These are phyloP conservation scores for Ilex paraguariensis DNA, from an alignment of 305 asterid genomes.

Conservation along the genomic window DNA sequence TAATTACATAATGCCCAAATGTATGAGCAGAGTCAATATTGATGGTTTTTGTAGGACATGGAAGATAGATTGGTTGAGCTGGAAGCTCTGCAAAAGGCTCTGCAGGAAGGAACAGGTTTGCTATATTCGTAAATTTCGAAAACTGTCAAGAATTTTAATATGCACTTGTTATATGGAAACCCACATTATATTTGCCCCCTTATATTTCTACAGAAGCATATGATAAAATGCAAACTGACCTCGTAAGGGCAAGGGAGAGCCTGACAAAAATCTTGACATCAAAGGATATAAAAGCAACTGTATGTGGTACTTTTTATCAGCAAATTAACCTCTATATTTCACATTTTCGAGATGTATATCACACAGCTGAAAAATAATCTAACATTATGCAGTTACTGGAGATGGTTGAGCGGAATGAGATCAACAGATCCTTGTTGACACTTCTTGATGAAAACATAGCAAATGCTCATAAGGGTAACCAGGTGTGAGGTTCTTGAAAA, in stretches of 20 bases:
- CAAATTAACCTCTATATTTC: background rate
- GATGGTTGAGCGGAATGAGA: slow-evolving; percentile 66
- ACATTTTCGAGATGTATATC: background rate
- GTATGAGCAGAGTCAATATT: slow-evolving; percentile 6
- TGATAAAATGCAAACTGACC: slow-evolving; percentile 76
- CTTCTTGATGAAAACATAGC: slow-evolving; percentile 89
- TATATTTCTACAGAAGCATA: slow-evolving; percentile 62
- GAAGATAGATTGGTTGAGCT: slow-evolving; percentile 80
- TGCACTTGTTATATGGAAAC: background rate
- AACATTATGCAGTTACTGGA: slow-evolving; percentile 58
- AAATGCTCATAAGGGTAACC: slow-evolving; percentile 54
- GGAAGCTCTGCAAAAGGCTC: slow-evolving; percentile 65
- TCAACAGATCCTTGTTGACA: slow-evolving; percentile 73
- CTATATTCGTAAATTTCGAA: background rate
- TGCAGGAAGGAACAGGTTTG: slow-evolving; percentile 78
- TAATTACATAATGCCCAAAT: background rate
- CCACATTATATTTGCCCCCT: background rate
- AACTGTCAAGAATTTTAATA: background rate
- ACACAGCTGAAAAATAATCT: background rate
- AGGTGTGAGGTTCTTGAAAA: slow-evolving; percentile 38
- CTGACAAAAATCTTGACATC: slow-evolving; percentile 62
- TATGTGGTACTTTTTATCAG: slow-evolving; percentile 25
- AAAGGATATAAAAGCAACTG: slow-evolving; percentile 69
- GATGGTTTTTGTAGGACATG: slow-evolving; percentile 36
- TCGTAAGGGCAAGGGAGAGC: slow-evolving; percentile 52